Percentiles rank a stretch among this genome's conserved stretches.
Evolutionary conservation across 768 basidiomycete species (phyloP).

Genomic region (Tylopilus rubrobrunneus): DNA sequence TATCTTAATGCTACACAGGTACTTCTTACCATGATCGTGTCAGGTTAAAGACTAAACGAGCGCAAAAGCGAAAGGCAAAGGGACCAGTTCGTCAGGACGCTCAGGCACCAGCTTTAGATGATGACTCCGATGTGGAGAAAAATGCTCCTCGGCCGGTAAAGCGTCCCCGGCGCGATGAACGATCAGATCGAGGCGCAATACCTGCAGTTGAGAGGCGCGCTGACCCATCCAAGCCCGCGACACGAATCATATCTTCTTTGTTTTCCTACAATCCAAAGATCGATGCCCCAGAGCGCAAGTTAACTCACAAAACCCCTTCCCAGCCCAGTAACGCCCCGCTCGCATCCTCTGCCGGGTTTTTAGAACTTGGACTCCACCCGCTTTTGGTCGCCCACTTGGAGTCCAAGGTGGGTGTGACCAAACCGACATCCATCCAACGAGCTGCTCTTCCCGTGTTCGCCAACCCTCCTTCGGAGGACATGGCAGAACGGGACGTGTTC

Average conservation of each 20-base stretch:
- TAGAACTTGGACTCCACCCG: slow-evolving; percentile 78
- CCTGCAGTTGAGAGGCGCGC: slow-evolving; percentile 14
- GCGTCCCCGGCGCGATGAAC: slow-evolving; percentile 36
- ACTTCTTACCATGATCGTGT: not conserved
- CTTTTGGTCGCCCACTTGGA: slow-evolving; percentile 74
- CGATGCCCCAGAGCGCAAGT: slow-evolving; percentile 35
- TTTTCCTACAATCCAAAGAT: slow-evolving; percentile 82
- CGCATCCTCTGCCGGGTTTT: slow-evolving; percentile 69
- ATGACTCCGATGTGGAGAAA: slow-evolving; percentile 14
- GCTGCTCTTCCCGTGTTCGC: slow-evolving; percentile 66
- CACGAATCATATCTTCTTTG: slow-evolving; percentile 82
- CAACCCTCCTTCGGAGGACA: slow-evolving; percentile 33
- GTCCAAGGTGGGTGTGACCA: slow-evolving; percentile 74
- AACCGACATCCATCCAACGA: slow-evolving; percentile 89
- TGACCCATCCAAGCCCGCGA: slow-evolving; percentile 29
- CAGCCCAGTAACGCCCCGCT: slow-evolving; percentile 84
- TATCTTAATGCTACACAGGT: not conserved
- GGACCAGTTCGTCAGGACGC: slow-evolving; percentile 24
- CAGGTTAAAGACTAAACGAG: slow-evolving; percentile 75
- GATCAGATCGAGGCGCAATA: slow-evolving; percentile 15
- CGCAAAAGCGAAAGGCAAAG: slow-evolving; percentile 54
- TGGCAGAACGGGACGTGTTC: slow-evolving; percentile 67
- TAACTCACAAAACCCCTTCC: slow-evolving; percentile 24
- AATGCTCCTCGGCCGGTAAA: slow-evolving; percentile 42
- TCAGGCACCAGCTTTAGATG: slow-evolving; percentile 11